Conservation (phyloP, 2,329 filamentous ascomycete species). For the Pseudodiploospora longispora region DNA sequence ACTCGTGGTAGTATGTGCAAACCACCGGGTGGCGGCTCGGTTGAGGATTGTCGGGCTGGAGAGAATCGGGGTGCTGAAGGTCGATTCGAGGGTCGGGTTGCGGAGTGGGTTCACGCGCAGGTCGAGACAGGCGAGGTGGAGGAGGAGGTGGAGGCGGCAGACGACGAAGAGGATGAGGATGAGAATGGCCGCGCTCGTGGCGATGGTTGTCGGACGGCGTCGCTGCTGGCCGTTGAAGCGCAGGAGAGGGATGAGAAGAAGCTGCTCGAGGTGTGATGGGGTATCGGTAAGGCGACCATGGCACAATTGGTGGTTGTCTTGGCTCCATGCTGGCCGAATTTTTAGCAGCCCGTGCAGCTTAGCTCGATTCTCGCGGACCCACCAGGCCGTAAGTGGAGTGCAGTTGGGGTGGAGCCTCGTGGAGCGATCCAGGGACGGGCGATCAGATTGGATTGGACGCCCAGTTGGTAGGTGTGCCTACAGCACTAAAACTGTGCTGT, state of each 20-base stretch:
- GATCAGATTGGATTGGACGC: not conserved
- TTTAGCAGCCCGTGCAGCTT: slow-evolving; percentile 10
- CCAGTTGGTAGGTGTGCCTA: not conserved
- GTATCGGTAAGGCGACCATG: slow-evolving; percentile 6
- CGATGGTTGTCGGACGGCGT: not conserved
- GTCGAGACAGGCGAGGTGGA: slow-evolving; percentile 20
- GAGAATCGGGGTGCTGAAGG: too few species aligned
- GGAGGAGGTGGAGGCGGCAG: slow-evolving; percentile 1
- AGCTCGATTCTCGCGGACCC: slow-evolving; percentile 8
- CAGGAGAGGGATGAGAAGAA: slow-evolving; percentile 3
- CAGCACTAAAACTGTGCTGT: too few species aligned
- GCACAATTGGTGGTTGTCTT: slow-evolving; percentile 7
- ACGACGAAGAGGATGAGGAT: slow-evolving; percentile 9
- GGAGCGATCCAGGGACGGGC: slow-evolving; percentile 7
- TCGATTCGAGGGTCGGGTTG: too few species aligned
- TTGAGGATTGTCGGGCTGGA: too few species aligned
- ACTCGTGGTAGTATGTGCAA: too few species aligned
- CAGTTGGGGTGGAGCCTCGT: not conserved
- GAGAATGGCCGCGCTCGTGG: slow-evolving; percentile 12
- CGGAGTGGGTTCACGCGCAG: slow-evolving; percentile 9
- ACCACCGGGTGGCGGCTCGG: too few species aligned
- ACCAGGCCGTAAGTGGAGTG: not conserved
- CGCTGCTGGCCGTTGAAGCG: not conserved
- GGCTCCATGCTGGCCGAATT: slow-evolving; percentile 11
- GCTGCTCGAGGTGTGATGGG: not conserved